phyloP scores from a whole-genome alignment of 2,329 filamentous ascomycete species.

The Ophiostoma tasmaniense region DNA sequence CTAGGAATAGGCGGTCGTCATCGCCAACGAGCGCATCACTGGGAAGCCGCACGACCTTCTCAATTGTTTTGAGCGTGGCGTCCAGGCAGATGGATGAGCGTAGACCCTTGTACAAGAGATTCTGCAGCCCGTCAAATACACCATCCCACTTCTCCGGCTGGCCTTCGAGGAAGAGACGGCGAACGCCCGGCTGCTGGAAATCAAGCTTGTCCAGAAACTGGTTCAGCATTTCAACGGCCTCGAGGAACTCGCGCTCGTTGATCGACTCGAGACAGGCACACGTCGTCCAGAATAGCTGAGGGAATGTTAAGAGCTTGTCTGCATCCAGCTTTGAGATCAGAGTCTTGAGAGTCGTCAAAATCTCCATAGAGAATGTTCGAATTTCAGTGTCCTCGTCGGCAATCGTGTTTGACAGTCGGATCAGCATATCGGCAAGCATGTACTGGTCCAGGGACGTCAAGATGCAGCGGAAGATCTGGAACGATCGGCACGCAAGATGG shows the following conservation, averaged over 20 bases:
- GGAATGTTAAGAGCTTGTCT: slow-evolving; percentile 75
- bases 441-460: slow-evolving; percentile 80
- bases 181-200: slow-evolving; percentile 59
- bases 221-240: slow-evolving; percentile 85
- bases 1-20: slow-evolving; percentile 72
- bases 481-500: slow-evolving; percentile 91
- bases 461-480: slow-evolving; percentile 94
- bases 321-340: slow-evolving; percentile 79
- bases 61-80: slow-evolving; percentile 65
- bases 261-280: slow-evolving; percentile 95
- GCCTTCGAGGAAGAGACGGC: slow-evolving; percentile 64
- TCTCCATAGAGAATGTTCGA: slow-evolving; percentile 96
- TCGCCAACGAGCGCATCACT: slow-evolving; percentile 74
- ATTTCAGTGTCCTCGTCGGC: slow-evolving; percentile 92
- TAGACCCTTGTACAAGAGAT: slow-evolving; percentile 82
- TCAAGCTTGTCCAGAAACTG: slow-evolving; percentile 79
- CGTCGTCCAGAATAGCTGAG: slow-evolving; percentile 95
- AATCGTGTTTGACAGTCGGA: slow-evolving; percentile 89
- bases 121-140: slow-evolving; percentile 75
- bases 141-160: slow-evolving; percentile 85
- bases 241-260: slow-evolving; percentile 89
- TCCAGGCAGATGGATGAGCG: slow-evolving; percentile 78
- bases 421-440: slow-evolving; percentile 97
- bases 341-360: slow-evolving; percentile 84
- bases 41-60: slow-evolving; percentile 69